These are phyloP conservation scores for Aristolochia contorta DNA, from an alignment of 164 flowering plant genomes.

Conservation along the genomic window DNA sequence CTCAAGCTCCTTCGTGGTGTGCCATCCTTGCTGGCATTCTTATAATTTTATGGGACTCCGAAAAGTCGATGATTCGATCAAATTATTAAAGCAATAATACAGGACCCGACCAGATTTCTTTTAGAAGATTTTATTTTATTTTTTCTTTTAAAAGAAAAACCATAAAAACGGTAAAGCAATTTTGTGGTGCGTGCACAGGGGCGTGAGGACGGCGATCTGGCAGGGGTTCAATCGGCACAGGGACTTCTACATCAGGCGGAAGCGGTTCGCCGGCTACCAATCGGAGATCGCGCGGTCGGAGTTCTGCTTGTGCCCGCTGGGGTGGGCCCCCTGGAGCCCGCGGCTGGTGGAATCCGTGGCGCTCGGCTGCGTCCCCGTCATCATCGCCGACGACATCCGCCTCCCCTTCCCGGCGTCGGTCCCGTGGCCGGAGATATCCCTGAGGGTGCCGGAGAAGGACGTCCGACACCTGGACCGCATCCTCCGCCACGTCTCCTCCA, in stretches of 20 bases:
- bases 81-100: too few relatives aligned
- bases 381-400: constrained; percentile 86
- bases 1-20: too few relatives aligned
- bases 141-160: too few relatives aligned
- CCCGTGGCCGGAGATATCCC: constrained; percentile 67
- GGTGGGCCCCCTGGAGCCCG: constrained; percentile 99
- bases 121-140: too few relatives aligned
- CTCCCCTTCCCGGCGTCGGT: constrained; percentile 60
- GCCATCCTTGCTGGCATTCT: too few relatives aligned
- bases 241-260: constrained; percentile 57
- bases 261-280: constrained; percentile 71
- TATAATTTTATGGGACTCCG: too few relatives aligned
- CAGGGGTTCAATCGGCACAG: constrained; percentile 37
- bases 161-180: background rate
- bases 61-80: too few relatives aligned
- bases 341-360: constrained; percentile 79
- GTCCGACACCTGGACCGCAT: constrained; percentile 42
- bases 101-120: too few relatives aligned
- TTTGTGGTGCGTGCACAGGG: too few relatives aligned
- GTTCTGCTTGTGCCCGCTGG: constrained; percentile 86
- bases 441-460: constrained; percentile 71
- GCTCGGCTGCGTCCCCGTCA: constrained; percentile 87
- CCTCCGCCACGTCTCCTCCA: constrained; percentile 61
- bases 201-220: constrained; percentile 71
- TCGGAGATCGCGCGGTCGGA: constrained; percentile 74